Evolutionary conservation across 345 rosid genomes (phyloP).

Genomic region (Citrus hindsii): DNA sequence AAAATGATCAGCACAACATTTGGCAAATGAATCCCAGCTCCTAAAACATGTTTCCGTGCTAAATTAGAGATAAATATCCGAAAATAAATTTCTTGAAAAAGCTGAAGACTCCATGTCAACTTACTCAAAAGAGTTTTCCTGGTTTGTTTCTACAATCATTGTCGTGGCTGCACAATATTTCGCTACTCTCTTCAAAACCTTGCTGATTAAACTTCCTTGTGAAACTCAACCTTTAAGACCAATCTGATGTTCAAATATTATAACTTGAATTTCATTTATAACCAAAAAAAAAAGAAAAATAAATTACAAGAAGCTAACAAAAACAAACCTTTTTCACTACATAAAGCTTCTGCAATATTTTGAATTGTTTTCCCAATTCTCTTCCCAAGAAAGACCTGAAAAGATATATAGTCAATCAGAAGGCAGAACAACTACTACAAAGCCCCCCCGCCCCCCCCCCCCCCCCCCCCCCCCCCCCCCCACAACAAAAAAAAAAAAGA

Average conservation of each 20-base stretch:
- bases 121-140: slow-evolving; percentile 21
- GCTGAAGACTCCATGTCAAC: neutral
- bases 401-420: neutral
- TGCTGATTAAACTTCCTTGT: slow-evolving; percentile 7
- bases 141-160: slow-evolving; percentile 9
- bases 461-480: too few species aligned
- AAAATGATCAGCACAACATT: neutral
- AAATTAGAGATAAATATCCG: too few species aligned
- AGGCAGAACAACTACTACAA: neutral
- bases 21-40: slow-evolving; percentile 14
- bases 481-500: too few species aligned
- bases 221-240: neutral
- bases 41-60: slow-evolving; percentile 6
- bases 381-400: neutral
- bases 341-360: neutral
- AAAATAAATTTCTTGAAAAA: too few species aligned
- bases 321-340: slow-evolving; percentile 15
- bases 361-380: neutral
- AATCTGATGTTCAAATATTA: slow-evolving; percentile 7
- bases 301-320: neutral
- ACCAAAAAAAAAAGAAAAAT: neutral
- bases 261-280: neutral
- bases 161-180: slow-evolving; percentile 15
- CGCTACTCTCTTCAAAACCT: slow-evolving; percentile 12
- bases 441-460: neutral